Conservation (phyloP, 179 eudicot genomes). For the Silene coronaria region DNA sequence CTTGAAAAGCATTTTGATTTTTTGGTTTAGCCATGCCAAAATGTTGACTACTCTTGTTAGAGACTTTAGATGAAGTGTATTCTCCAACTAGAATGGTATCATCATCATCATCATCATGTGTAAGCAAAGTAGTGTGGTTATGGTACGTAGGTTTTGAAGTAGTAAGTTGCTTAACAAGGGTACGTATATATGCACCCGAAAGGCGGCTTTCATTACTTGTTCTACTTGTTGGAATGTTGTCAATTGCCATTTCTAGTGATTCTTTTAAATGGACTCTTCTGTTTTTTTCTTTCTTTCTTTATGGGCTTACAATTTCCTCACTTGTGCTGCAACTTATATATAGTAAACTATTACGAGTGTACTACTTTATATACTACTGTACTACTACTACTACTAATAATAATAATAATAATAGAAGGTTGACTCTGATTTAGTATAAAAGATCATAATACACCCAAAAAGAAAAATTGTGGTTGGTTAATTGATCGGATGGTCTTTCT, state of each 20-base stretch:
- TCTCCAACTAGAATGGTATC: conserved; percentile 6
- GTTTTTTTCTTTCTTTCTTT: not conserved
- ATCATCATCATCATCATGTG: too few relatives aligned
- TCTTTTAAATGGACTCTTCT: not conserved
- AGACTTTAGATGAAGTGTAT: not conserved
- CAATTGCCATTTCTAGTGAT: conserved; percentile 32
- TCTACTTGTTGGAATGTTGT: conserved; percentile 23
- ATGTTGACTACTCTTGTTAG: conserved; percentile 1
- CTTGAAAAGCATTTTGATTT: conserved; percentile 9
- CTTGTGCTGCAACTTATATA: conserved; percentile 19
- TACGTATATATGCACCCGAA: conserved; percentile 77
- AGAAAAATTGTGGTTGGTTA: too few relatives aligned
- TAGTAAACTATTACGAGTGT: not conserved
- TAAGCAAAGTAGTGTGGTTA: not conserved
- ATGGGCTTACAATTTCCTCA: conserved; percentile 13
- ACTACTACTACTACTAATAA: too few relatives aligned
- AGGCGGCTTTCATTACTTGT: conserved; percentile 23
- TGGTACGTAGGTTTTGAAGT: conserved; percentile 39
- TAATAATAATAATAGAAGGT: not conserved
- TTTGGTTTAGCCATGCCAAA: conserved; percentile 28
- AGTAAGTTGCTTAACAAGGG: conserved; percentile 64
- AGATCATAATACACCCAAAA: too few relatives aligned
- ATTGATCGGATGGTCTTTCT: too few relatives aligned
- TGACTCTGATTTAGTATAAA: not conserved
- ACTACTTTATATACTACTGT: too few relatives aligned